These are phyloP conservation scores for Hirschioporus abietinus DNA, from an alignment of 768 basidiomycete species.

Conservation along the genomic window DNA sequence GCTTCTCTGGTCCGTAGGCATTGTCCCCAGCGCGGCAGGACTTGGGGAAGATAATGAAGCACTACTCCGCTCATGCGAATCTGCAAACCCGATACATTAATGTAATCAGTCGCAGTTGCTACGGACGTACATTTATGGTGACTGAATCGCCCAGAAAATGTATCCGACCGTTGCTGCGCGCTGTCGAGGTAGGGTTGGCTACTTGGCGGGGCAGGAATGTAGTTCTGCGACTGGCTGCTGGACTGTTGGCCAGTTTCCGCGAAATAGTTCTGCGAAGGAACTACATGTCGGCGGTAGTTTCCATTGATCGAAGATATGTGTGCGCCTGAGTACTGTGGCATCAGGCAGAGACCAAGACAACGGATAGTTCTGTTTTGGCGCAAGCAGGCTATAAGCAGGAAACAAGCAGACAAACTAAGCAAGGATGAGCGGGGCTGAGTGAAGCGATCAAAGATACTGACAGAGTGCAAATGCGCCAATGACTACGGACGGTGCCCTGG, in stretches of 20 bases:
- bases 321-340: not conserved
- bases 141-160: not conserved
- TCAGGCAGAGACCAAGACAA: not conserved
- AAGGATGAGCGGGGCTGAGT: not conserved
- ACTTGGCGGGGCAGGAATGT: not conserved
- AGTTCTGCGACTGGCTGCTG: not conserved
- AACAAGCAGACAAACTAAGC: not conserved
- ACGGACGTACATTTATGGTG: not conserved
- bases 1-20: not conserved
- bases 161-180: not conserved
- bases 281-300: not conserved
- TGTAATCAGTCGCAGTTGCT: not conserved
- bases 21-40: not conserved
- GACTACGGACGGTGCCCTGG: not conserved
- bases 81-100: not conserved
- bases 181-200: not conserved
- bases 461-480: not conserved
- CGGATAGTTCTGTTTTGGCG: not conserved
- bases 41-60: not conserved
- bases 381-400: constrained; percentile 1
- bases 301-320: not conserved
- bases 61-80: not conserved
- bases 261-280: not conserved
- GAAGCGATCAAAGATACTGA: not conserved
- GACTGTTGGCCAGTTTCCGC: not conserved